These are phyloP conservation scores for Spizellomyces sp. DNA, from an alignment of 192 early-diverging fungal genomes.

Conservation along the genomic window DNA sequence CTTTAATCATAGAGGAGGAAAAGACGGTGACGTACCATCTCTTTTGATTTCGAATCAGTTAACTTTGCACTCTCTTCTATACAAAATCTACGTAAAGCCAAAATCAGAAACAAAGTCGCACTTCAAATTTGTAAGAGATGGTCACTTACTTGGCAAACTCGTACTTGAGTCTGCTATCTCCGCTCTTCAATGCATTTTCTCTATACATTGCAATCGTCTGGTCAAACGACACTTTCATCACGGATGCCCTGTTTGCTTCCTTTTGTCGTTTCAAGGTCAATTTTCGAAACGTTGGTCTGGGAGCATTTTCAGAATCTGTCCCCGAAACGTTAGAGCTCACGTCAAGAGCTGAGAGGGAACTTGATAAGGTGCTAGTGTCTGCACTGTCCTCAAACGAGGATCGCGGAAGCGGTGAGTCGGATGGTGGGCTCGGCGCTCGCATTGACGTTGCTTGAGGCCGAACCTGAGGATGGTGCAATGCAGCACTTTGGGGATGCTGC, in stretches of 20 bases:
- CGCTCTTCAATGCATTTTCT: conserved; percentile 67
- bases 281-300: conserved; percentile 18
- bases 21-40: conserved; percentile 21
- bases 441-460: too few relatives aligned
- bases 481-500: too few relatives aligned
- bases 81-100: conserved; percentile 8
- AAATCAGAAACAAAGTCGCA: conserved; percentile 39
- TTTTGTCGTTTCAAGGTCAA: conserved; percentile 7
- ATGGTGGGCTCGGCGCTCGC: too few relatives aligned
- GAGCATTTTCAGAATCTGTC: too few relatives aligned
- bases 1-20: background rate
- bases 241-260: background rate
- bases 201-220: conserved; percentile 45
- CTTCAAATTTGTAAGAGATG: conserved; percentile 56
- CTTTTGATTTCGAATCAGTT: conserved; percentile 30
- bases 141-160: conserved; percentile 61
- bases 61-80: conserved; percentile 15
- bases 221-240: conserved; percentile 17
- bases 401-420: too few relatives aligned
- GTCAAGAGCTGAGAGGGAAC: too few relatives aligned
- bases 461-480: too few relatives aligned
- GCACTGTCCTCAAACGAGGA: too few relatives aligned
- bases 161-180: conserved; percentile 63
- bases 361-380: too few relatives aligned
- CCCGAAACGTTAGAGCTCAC: too few relatives aligned